Percentiles rank a stretch among this genome's conserved stretches.
phyloP scores from a whole-genome alignment of 495 filamentous ascomycete genomes.

The Choiromyces venosus region DNA sequence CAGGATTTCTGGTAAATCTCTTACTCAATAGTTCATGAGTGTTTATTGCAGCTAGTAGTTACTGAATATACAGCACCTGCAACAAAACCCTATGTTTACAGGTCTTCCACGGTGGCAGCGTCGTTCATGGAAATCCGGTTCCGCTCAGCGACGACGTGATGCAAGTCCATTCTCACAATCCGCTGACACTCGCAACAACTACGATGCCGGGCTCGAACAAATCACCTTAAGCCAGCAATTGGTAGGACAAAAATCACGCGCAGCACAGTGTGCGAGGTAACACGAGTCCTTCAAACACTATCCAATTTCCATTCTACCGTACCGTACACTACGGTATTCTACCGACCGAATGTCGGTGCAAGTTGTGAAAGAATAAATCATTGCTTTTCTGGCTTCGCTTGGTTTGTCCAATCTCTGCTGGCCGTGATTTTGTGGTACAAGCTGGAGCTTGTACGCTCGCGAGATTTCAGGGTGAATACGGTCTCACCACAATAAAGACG shows the following conservation, averaged over 20 bases:
- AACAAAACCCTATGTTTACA: not conserved
- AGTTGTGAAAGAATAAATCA: not conserved
- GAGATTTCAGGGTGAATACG: not conserved
- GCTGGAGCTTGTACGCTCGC: not conserved
- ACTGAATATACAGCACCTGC: not conserved
- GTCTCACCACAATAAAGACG: not conserved
- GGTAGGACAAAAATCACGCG: not conserved
- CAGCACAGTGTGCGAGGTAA: not conserved
- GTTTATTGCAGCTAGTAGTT: not conserved
- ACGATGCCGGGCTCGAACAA: not conserved
- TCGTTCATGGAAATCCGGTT: not conserved
- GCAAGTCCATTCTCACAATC: not conserved
- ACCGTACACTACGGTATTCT: not conserved
- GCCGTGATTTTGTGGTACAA: not conserved
- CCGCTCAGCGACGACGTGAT: not conserved
- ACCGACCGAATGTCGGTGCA: not conserved
- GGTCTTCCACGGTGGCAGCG: not conserved
- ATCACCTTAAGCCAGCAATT: not conserved
- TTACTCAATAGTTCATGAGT: not conserved
- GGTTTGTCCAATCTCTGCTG: not conserved
- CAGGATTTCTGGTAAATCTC: not conserved
- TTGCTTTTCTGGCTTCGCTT: conserved; percentile 1
- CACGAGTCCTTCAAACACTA: not conserved
- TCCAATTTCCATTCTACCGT: not conserved
- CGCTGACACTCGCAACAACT: not conserved